Base-by-base conservation (phyloP, 2,329 filamentous ascomycete species). In the Paraphaeosphaeria minitans region DNA sequence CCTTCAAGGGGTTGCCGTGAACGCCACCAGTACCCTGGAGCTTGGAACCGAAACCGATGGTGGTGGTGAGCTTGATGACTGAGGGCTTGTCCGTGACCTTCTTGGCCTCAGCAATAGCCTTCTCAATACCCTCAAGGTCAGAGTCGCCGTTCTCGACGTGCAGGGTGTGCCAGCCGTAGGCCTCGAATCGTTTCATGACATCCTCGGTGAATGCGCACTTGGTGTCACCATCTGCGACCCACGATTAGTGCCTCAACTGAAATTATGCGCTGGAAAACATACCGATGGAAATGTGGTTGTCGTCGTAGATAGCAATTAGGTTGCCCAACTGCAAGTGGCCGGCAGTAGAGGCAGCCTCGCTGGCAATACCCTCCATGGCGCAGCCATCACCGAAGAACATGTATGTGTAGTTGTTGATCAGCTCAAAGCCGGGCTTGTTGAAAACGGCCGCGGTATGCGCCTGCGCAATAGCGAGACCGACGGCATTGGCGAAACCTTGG, bases 271-370 rank as follows among this genome's bases (percentile, higher is more conserved):
- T 22, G 37, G 43, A 35, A 51, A 29, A 61, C 84, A 77, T 76
- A 88, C 87, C 86, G 72, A 89, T 89, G 67, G 87, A 96, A 77
- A 99, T 98, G 80, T 97, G 91, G 87, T 99, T 99, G 85, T 99
- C 95, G 77, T 99, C 95, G 81, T 94, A 99, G 81, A 99, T 86
- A 80, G 87, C 88, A 81, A 98, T 98, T 75, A 99, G 85, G 86
- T 98, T 99, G 78, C 94, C 95, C 66, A 99, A 88, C 86, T 98
- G 91, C 80, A 98, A 86, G 84, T 99, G 95, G 76, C 95, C 95
- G 70, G 95, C 95, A 70, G 93, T 86, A 61, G 93, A 97, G 70
- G 86, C 92, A 74, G 95, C 94, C 85, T 99, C 95, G 76, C 87
- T 87, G 68, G 95, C 92, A 83, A 99, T 86, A 85, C 95, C 95